These are phyloP conservation scores for Didymella keratinophila DNA, from an alignment of 2,329 filamentous ascomycete species.

Conservation along the genomic window DNA sequence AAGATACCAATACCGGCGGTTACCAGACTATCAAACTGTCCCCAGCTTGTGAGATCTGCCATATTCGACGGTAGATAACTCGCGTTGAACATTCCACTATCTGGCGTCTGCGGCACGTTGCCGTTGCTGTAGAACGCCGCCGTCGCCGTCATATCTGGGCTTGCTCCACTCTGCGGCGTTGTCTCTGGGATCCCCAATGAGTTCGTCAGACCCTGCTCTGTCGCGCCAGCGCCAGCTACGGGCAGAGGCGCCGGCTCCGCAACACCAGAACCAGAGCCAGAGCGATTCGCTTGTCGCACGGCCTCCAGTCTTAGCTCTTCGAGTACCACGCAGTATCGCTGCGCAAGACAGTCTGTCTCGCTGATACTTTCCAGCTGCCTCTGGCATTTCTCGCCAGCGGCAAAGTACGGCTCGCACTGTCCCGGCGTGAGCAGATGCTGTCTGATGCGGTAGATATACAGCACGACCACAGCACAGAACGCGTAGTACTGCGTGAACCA, in stretches of 20 bases:
- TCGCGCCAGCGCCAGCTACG: constrained; percentile 1
- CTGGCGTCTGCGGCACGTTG: constrained; percentile 42
- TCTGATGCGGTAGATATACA: constrained; percentile 64
- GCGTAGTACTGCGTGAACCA: constrained; percentile 64
- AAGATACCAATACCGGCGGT: constrained; percentile 46
- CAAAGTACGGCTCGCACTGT: constrained; percentile 58
- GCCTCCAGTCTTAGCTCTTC: constrained; percentile 60
- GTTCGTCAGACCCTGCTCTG: constrained; percentile 6
- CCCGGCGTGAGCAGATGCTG: constrained; percentile 56
- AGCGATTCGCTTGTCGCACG: constrained; percentile 35
- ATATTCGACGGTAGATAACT: constrained; percentile 38
- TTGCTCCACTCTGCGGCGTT: constrained; percentile 27
- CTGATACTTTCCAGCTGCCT: constrained; percentile 41
- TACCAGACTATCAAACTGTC: constrained; percentile 50
- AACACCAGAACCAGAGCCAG: constrained; percentile 2
- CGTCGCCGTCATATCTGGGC: constrained; percentile 18
- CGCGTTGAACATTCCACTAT: constrained; percentile 36
- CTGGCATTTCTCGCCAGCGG: constrained; percentile 55
- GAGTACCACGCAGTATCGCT: constrained; percentile 62
- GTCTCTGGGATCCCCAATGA: constrained; percentile 11
- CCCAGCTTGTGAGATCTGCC: constrained; percentile 50
- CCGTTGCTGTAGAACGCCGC: constrained; percentile 22
- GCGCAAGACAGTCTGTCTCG: constrained; percentile 45
- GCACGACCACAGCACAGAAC: constrained; percentile 62
- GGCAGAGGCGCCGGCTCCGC: background rate